These are phyloP conservation scores for Beauveria scarabaeidicola DNA, from an alignment of 2,329 filamentous ascomycete genomes.

Conservation along the genomic window DNA sequence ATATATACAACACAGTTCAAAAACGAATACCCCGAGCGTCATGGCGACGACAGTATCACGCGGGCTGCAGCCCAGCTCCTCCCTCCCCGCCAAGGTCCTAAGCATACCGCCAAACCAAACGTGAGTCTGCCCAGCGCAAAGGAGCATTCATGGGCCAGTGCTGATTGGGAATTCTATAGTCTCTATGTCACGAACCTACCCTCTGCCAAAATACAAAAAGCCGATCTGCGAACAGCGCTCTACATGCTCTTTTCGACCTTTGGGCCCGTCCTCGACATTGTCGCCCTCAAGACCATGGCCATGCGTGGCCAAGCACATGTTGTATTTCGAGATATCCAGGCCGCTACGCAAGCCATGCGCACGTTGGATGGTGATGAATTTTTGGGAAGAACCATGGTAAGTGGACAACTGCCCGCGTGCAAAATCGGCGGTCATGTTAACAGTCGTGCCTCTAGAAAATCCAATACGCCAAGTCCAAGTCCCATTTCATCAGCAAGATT, in stretches of 20 bases:
- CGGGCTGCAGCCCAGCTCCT: slow-evolving; percentile 31
- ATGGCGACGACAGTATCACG: slow-evolving; percentile 30
- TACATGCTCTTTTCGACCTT: slow-evolving; percentile 95
- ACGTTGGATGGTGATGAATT: slow-evolving; percentile 79
- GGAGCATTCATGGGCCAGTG: neutral
- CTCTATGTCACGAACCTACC: slow-evolving; percentile 83
- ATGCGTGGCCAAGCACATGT: slow-evolving; percentile 97
- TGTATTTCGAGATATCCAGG: slow-evolving; percentile 79
- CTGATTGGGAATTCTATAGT: slow-evolving; percentile 32
- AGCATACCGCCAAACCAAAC: slow-evolving; percentile 65
- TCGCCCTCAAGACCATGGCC: slow-evolving; percentile 78
- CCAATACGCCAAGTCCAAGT: slow-evolving; percentile 82
- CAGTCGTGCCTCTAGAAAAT: slow-evolving; percentile 57
- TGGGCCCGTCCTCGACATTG: slow-evolving; percentile 83
- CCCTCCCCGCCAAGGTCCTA: slow-evolving; percentile 42
- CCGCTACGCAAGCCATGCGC: slow-evolving; percentile 90
- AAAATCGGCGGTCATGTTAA: neutral
- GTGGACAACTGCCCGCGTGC: slow-evolving; percentile 21
- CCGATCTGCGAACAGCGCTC: slow-evolving; percentile 74
- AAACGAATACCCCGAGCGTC: neutral
- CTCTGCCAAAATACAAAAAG: slow-evolving; percentile 82
- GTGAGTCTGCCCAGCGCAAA: slow-evolving; percentile 35
- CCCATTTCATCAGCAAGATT: slow-evolving; percentile 79
- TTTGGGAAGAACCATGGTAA: slow-evolving; percentile 75
- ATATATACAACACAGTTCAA: neutral